Percentiles rank a stretch among this genome's conserved stretches.
phyloP scores from a whole-genome alignment of 2,329 filamentous ascomycete genomes.

The Blumeria hordei region DNA sequence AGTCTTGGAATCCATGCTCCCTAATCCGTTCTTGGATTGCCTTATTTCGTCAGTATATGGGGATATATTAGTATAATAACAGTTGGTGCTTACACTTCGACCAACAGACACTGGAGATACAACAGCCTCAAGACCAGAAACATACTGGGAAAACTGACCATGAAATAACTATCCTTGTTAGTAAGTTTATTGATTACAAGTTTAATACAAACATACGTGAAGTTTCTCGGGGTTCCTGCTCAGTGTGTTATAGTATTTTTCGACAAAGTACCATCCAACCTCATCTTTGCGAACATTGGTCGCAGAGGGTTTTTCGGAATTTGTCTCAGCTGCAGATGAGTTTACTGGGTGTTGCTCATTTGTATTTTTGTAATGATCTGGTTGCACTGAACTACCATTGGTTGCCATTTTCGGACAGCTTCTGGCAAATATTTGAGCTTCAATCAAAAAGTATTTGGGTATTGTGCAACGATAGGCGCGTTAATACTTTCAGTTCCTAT shows the following conservation, averaged over 20 bases:
- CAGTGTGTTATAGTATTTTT: constrained; percentile 96
- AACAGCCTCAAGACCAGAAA: constrained; percentile 78
- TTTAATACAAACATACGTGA: constrained; percentile 29
- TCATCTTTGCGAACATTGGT: constrained; percentile 56
- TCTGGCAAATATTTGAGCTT: background rate
- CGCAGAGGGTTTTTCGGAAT: constrained; percentile 16
- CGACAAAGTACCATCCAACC: constrained; percentile 97
- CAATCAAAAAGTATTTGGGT: background rate
- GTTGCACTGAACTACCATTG: constrained; percentile 16
- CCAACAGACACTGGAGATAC: constrained; percentile 69
- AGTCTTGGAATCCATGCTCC: constrained; percentile 80
- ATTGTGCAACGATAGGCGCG: background rate
- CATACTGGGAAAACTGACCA: constrained; percentile 84
- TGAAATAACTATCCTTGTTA: constrained; percentile 49
- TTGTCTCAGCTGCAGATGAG: constrained; percentile 11
- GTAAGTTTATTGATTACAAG: constrained; percentile 3
- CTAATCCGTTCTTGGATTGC: constrained; percentile 88
- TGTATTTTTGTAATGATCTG: constrained; percentile 15
- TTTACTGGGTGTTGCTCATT: constrained; percentile 15
- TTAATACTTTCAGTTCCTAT: no score
- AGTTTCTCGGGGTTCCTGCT: constrained; percentile 89
- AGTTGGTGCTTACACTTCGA: constrained; percentile 40
- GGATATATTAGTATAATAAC: constrained; percentile 2
- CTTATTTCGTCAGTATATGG: constrained; percentile 21
- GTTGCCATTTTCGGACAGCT: constrained; percentile 11